Base-by-base conservation (phyloP, 495 filamentous ascomycete species). In the Penicillium argentinense region DNA sequence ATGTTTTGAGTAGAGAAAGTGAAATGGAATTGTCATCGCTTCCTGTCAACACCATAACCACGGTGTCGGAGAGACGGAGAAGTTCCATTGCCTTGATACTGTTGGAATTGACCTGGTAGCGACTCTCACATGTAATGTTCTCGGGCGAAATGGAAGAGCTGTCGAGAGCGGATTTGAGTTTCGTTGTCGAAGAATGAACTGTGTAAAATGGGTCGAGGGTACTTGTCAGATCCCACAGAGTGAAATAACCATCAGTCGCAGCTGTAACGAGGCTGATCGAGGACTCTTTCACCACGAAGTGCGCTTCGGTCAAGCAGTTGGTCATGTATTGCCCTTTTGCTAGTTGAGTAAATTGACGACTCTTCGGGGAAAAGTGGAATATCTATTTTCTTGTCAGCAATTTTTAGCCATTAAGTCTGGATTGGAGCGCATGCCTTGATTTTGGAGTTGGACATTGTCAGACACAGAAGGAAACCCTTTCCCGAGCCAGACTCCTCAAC, bases 21-120 rank as follows among this genome's bases (percentile, higher is more conserved):
- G 76, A 79, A 0, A 96, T 56, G 3, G 86, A 83, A 53, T 91
- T 90, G 55, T 95, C 91, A 52, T 97, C 91, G 4, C 91, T 88
- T 12, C 87, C 89, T 0, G 87, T 85, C n/a, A 84, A 60, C 13
- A 92, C 49, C 7, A 92, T 25, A 22, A 70, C 75, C 2, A 44
- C 36, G 1, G 49, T 51, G n/a, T 53, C 57, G 1, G 59, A 69
- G 1, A 64, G 42, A 2, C 55, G 45, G 2, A 73, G 49, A 9
- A 69, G 21, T 4, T 75, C 60, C 19, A 83, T 39, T 3, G 72
- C 66, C 62, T 91, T 91, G 56, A 93, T 76, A 39, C 83, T 81
- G 64, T 76, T 91, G 50, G 91, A 88, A 53, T 95, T 90, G 29
- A 90, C 59, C 46, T 68, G 73, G 24, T 75, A 57, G 13, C 67